A percentile compares a stretch with the other conserved stretches of the same genome.
Conservation (phyloP, 371 early-diverging fungal species). For the Mucor velutinosus region DNA sequence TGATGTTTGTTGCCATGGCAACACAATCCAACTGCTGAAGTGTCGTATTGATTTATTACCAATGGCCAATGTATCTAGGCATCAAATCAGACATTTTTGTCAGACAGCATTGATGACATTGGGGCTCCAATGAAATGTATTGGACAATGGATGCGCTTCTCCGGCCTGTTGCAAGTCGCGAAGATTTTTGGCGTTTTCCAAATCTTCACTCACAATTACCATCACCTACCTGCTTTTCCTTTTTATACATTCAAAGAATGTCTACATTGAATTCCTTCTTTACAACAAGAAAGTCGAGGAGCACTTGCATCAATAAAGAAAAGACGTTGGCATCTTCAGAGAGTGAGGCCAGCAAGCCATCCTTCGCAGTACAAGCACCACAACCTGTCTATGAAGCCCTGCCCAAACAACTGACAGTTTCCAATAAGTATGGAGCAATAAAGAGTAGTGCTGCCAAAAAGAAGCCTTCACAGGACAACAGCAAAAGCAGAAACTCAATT, state of each 20-base stretch:
- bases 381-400: constrained; percentile 3
- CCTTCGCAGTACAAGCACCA: constrained; percentile 7
- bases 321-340: neutral
- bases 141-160: too few species aligned
- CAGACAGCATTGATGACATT: too few species aligned
- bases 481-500: neutral
- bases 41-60: too few species aligned
- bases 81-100: too few species aligned
- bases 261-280: constrained; percentile 10
- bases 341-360: neutral
- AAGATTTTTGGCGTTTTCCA: too few species aligned
- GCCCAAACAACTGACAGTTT: neutral
- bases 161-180: too few species aligned
- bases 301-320: neutral
- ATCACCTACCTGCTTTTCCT: neutral
- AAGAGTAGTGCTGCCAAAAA: neutral
- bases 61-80: too few species aligned
- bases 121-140: too few species aligned
- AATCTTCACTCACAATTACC: too few species aligned
- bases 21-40: too few species aligned
- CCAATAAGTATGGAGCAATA: neutral
- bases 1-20: too few species aligned
- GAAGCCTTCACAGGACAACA: neutral
- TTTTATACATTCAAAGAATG: neutral
- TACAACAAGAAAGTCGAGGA: constrained; percentile 8